Evolutionary conservation across 176 grass and related monocot species (phyloP).

Genomic region (Triticum dicoccoides): DNA sequence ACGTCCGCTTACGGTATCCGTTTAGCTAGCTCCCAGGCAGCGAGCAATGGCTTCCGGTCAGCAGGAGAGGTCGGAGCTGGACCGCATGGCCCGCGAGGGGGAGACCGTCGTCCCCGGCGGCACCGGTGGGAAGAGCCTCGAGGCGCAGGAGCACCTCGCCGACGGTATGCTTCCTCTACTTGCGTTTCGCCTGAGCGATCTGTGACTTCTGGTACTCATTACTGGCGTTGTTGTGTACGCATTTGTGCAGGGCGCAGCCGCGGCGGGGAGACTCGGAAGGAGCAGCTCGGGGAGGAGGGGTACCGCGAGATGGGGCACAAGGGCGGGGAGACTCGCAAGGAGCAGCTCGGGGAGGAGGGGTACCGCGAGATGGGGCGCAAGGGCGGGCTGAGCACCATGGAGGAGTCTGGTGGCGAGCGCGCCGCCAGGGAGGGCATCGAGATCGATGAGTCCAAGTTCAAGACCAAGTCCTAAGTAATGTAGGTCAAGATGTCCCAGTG

Average conservation of each 20-base stretch:
- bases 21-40: too few species aligned
- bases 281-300: constrained; percentile 50
- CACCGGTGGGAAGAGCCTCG: constrained; percentile 62
- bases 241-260: constrained; percentile 49
- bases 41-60: constrained; percentile 43
- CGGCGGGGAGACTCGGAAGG: constrained; percentile 36
- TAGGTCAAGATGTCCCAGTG: neutral
- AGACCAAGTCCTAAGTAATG: constrained; percentile 17
- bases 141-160: constrained; percentile 60
- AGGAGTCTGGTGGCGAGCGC: constrained; percentile 49
- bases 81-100: constrained; percentile 51
- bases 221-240: neutral
- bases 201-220: neutral
- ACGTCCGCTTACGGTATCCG: neutral
- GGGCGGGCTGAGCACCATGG: constrained; percentile 47
- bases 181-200: neutral
- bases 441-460: constrained; percentile 73
- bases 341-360: neutral
- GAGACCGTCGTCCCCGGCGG: constrained; percentile 67
- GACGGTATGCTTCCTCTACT: constrained; percentile 37
- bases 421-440: constrained; percentile 43
- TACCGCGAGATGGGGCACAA: constrained; percentile 57
- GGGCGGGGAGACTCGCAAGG: constrained; percentile 32
- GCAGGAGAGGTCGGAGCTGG: constrained; percentile 52
- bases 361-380: constrained; percentile 23